Base-by-base conservation (phyloP, 1,139 yeast species). In the Eremothecium coryli region DNA sequence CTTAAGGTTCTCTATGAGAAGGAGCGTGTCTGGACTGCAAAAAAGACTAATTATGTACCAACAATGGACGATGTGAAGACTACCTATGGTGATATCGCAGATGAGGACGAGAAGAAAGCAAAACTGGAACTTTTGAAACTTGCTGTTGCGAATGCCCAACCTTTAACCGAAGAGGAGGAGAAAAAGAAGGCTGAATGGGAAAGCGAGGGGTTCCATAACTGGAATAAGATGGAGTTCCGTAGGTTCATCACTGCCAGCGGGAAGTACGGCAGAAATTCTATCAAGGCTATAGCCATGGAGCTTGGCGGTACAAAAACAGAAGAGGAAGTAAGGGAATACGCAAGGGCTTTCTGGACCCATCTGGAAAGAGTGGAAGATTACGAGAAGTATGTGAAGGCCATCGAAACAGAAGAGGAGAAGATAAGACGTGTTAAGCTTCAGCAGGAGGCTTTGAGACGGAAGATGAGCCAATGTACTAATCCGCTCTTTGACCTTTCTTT, bases 351-450 rank as follows among this genome's bases (percentile, higher is more conserved):
- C 50, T 81, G 93, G 93, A 45, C 59, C 23, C 68, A 71, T 38
- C 76, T 71, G 48, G 61, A 71, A 37, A 75, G 73, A 38, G 75
- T 81, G 39, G 90, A 81, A 21, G 88, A 86, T 4, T 73, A 73
- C 52, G 93, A 81, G 46, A 66, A 76, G 45, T 76, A 73, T 45
- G 60, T 81, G 30, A 64, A 65, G 26, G 81, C 73, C 43, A 79
- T 81, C 42, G 90, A 81, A 54, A 62, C 65, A n/a, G 93, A 90
- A 12, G 93, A 81, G 51, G 86, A 79, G 25, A 77, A 70, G 50
- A 67, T 77, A 24, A 61, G 70, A 39, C 73, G 72, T 44, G 49
- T 67, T 8, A 73, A 70, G 46, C 52, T 75, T 21, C 86, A 79
- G 46, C 76, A 74, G 49, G 86, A 78, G 53, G 70, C 81, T 8